Evolutionary conservation across 192 early-diverging fungal species (phyloP).

Genomic region (Podila horticola): DNA sequence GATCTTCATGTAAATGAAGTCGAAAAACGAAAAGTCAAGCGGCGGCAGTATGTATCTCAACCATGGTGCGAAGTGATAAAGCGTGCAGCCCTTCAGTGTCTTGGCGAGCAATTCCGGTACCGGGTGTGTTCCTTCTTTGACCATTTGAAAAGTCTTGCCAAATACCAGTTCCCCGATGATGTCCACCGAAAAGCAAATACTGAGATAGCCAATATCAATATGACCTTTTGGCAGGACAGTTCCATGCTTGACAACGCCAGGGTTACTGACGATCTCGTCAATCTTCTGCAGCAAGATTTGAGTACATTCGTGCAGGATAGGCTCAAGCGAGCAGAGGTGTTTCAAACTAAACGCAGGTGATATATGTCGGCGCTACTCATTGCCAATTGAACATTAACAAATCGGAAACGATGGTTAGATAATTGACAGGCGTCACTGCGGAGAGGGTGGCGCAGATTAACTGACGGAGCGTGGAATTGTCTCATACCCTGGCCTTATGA

Average conservation of each 20-base stretch:
- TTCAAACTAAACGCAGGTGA: constrained; percentile 67
- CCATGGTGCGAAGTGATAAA: constrained; percentile 39
- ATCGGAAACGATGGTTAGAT: too few relatives aligned
- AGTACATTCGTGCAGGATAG: constrained; percentile 43
- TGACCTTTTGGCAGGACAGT: constrained; percentile 33
- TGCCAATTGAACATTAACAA: neutral
- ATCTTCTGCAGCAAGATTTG: constrained; percentile 43
- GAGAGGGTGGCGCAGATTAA: too few relatives aligned
- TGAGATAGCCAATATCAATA: constrained; percentile 31
- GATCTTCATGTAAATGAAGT: constrained; percentile 13
- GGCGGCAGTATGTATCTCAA: constrained; percentile 24
- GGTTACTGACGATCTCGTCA: constrained; percentile 33
- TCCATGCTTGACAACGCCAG: constrained; percentile 34
- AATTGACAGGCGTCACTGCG: too few relatives aligned
- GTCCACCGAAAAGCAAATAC: constrained; percentile 51
- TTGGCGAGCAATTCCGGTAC: constrained; percentile 44
- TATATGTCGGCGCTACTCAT: constrained; percentile 57
- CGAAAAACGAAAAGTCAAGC: constrained; percentile 25
- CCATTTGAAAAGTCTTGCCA: constrained; percentile 61
- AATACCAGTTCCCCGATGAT: constrained; percentile 64
- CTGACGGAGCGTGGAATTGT: neutral
- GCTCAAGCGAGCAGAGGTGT: constrained; percentile 58
- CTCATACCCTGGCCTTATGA: constrained; percentile 35
- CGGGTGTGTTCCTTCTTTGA: constrained; percentile 59
- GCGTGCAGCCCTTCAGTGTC: constrained; percentile 23